Percentiles rank a stretch among this genome's conserved stretches.
These are phyloP conservation scores for Purpureocillium lavendulum DNA, from an alignment of 2,329 filamentous ascomycete species.

Conservation along the genomic window DNA sequence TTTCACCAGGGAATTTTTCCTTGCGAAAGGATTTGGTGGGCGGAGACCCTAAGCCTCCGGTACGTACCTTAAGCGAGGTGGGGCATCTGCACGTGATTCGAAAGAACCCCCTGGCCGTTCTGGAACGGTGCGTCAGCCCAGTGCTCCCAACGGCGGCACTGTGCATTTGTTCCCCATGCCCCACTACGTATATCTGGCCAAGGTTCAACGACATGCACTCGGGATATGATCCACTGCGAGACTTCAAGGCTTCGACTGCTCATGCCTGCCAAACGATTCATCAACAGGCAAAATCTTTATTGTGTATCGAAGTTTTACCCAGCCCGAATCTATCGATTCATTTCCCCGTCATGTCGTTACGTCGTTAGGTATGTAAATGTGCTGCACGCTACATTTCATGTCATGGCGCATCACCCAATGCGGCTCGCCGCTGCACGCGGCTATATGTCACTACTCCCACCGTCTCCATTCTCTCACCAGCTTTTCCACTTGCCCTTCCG, in stretches of 20 bases:
- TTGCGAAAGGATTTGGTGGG: constrained; percentile 24
- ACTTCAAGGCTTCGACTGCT: too few relatives aligned
- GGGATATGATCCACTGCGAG: too few relatives aligned
- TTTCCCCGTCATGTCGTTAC: constrained; percentile 3
- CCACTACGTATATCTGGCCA: too few relatives aligned
- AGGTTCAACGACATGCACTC: too few relatives aligned
- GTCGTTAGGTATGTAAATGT: constrained; percentile 1
- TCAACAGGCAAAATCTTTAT: too few relatives aligned
- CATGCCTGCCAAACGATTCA: too few relatives aligned
- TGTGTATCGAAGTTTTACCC: too few relatives aligned
- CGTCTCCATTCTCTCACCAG: constrained; percentile 48
- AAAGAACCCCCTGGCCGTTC: neutral
- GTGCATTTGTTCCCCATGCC: too few relatives aligned
- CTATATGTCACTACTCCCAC: constrained; percentile 37
- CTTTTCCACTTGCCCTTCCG: constrained; percentile 34
- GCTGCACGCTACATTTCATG: neutral
- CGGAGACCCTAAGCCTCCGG: constrained; percentile 29
- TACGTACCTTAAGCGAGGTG: constrained; percentile 20
- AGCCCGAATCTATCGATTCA: neutral
- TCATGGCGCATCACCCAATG: too few relatives aligned
- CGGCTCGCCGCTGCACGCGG: neutral
- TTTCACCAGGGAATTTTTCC: constrained; percentile 27
- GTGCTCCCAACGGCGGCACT: too few relatives aligned
- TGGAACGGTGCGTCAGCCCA: neutral
- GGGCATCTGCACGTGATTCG: constrained; percentile 10